Evolutionary conservation across 352 stramenopile genomes (phyloP).

Genomic region (Pythium phragmitis): DNA sequence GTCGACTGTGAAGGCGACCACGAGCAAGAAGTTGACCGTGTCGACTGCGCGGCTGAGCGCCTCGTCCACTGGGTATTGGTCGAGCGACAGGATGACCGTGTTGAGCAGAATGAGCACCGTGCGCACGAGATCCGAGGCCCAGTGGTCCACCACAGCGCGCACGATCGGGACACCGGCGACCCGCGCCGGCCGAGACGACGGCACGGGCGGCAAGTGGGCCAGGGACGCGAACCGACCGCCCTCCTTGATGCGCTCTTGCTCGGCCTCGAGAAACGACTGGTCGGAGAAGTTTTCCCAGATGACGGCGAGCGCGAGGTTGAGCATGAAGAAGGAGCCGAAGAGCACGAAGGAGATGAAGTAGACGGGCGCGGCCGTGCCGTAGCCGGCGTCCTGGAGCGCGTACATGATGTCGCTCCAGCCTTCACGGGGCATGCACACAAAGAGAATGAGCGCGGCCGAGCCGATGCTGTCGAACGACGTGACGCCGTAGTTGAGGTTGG

Average conservation of each 20-base stretch:
- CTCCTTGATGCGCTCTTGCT: slow-evolving; percentile 36
- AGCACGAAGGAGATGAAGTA: slow-evolving; percentile 91
- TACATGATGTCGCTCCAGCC: slow-evolving; percentile 72
- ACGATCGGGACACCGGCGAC: slow-evolving; percentile 19
- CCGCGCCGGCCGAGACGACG: no score
- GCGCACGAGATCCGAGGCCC: slow-evolving; percentile 53
- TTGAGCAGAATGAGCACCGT: slow-evolving; percentile 80
- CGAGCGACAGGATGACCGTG: slow-evolving; percentile 79
- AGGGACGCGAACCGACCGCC: no score
- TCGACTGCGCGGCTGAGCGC: slow-evolving; percentile 44
- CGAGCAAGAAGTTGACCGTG: slow-evolving; percentile 60
- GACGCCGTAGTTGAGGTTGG: slow-evolving; percentile 84
- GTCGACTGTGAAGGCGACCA: slow-evolving; percentile 53
- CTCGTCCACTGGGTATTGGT: slow-evolving; percentile 66
- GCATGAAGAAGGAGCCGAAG: slow-evolving; percentile 89
- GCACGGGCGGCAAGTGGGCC: no score
- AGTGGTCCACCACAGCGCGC: slow-evolving; percentile 39
- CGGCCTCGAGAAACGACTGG: slow-evolving; percentile 51
- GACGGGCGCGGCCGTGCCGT: slow-evolving; percentile 44
- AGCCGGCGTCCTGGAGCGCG: slow-evolving; percentile 47
- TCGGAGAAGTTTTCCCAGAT: slow-evolving; percentile 86
- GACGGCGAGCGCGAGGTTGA: slow-evolving; percentile 90
- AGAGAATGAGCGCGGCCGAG: slow-evolving; percentile 75
- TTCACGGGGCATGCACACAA: slow-evolving; percentile 90
- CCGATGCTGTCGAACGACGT: slow-evolving; percentile 89